Conservation (phyloP, 208 protist species). For the Leishmania lainsoni region DNA sequence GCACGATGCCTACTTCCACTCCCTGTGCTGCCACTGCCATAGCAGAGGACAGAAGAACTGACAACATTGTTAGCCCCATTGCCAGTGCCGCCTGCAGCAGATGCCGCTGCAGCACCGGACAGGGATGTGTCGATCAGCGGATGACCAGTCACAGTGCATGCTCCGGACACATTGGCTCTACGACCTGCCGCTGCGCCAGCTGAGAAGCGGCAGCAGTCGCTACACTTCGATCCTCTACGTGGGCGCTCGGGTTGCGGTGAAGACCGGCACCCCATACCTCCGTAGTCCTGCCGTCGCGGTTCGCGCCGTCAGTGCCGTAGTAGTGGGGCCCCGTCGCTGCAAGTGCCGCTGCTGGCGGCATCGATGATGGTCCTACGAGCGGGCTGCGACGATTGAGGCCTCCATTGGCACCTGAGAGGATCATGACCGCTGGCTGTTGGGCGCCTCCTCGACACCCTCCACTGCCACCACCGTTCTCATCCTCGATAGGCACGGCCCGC, state of each 20-base stretch:
- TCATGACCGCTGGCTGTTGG: slow-evolving; percentile 25
- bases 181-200: slow-evolving; percentile 2
- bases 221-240: not conserved
- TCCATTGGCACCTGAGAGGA: slow-evolving; percentile 15
- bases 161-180: not conserved
- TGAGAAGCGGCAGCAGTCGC: not conserved
- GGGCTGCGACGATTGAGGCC: slow-evolving; percentile 13
- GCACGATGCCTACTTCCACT: not conserved
- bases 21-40: not conserved
- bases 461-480: slow-evolving; percentile 9
- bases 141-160: not conserved
- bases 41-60: not conserved
- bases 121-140: not conserved
- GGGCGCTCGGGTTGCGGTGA: slow-evolving; percentile 15
- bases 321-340: not conserved
- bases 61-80: not conserved
- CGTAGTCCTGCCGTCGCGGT: not conserved
- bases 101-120: slow-evolving; percentile 9
- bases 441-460: slow-evolving; percentile 5
- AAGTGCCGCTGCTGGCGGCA: not conserved
- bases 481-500: slow-evolving; percentile 24
- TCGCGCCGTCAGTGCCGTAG: not conserved
- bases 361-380: not conserved
- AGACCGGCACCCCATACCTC: slow-evolving; percentile 30
- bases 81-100: slow-evolving; percentile 19